These are phyloP conservation scores for Tylopilus sp. DNA, from an alignment of 768 basidiomycete species.

Conservation along the genomic window DNA sequence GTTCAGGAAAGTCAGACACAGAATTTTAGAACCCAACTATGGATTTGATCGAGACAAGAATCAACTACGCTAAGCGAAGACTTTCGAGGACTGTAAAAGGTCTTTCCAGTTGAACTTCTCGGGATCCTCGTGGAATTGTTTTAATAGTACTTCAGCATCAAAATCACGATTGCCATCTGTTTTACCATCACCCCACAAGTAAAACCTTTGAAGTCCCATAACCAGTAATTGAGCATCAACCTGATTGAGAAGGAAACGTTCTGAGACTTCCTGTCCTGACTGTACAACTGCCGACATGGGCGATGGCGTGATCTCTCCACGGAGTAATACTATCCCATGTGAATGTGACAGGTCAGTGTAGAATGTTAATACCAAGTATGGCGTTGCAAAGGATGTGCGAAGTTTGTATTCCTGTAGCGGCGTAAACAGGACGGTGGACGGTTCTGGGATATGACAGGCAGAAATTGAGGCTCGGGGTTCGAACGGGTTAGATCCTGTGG, in stretches of 20 bases:
- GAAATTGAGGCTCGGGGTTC: constrained; percentile 26
- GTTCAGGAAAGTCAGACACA: too few relatives aligned
- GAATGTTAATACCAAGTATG: constrained; percentile 85
- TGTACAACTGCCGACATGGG: constrained; percentile 36
- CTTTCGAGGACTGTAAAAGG: constrained; percentile 51
- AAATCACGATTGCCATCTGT: constrained; percentile 5
- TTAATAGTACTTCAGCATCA: constrained; percentile 45
- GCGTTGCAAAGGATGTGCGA: constrained; percentile 80
- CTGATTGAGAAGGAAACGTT: constrained; percentile 62
- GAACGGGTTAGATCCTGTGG: constrained; percentile 44
- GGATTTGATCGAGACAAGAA: neutral
- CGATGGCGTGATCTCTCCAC: constrained; percentile 87
- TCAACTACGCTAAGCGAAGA: constrained; percentile 19
- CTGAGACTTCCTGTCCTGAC: constrained; percentile 27
- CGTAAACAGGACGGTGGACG: constrained; percentile 85
- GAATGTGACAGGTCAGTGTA: constrained; percentile 85
- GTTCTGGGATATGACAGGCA: constrained; percentile 41
- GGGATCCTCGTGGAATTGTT: constrained; percentile 75
- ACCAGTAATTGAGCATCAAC: constrained; percentile 82
- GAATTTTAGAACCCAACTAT: too few relatives aligned
- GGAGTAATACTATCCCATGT: constrained; percentile 79
- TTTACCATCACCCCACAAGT: constrained; percentile 52
- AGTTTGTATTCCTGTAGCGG: constrained; percentile 92
- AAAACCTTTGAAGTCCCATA: constrained; percentile 82
- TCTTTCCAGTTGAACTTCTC: constrained; percentile 81